These are phyloP conservation scores for Seiridium unicorne DNA, from an alignment of 2,329 filamentous ascomycete genomes.

Conservation along the genomic window DNA sequence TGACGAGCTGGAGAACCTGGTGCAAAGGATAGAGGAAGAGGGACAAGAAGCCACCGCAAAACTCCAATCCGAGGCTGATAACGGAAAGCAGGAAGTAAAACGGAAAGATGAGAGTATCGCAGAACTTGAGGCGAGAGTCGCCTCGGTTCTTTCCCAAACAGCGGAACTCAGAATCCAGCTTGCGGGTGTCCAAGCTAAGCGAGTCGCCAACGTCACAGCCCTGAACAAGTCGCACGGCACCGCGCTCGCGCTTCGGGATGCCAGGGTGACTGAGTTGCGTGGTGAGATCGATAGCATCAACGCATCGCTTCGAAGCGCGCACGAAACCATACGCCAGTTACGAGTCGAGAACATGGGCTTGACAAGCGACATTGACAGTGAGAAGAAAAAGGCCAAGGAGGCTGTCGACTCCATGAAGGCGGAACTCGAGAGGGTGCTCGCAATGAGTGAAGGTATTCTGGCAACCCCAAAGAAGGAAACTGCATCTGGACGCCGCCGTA, in stretches of 20 bases:
- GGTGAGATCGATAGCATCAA: slow-evolving; percentile 25
- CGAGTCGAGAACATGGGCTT: slow-evolving; percentile 45
- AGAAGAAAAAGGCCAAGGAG: slow-evolving; percentile 36
- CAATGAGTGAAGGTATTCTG: slow-evolving; percentile 45
- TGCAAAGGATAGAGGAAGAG: slow-evolving; percentile 45
- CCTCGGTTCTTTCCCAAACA: slow-evolving; percentile 37
- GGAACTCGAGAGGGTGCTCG: slow-evolving; percentile 48
- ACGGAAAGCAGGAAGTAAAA: slow-evolving; percentile 8
- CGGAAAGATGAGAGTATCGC: slow-evolving; percentile 32
- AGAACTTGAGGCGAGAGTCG: slow-evolving; percentile 44
- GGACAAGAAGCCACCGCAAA: slow-evolving; percentile 27
- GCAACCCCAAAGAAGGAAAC: slow-evolving; percentile 23
- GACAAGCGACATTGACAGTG: slow-evolving; percentile 31
- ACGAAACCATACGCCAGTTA: slow-evolving; percentile 43
- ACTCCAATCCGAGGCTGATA: slow-evolving; percentile 32
- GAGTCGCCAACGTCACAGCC: slow-evolving; percentile 20
- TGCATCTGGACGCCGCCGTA: slow-evolving; percentile 2
- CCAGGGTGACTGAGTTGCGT: slow-evolving; percentile 44
- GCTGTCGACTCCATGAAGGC: slow-evolving; percentile 49
- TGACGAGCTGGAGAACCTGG: slow-evolving; percentile 49
- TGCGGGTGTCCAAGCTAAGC: slow-evolving; percentile 25
- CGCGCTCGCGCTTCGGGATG: slow-evolving; percentile 50
- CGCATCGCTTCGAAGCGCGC: slow-evolving; percentile 41
- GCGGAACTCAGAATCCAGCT: slow-evolving; percentile 30
- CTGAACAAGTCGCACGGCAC: slow-evolving; percentile 42